phyloP scores from a whole-genome alignment of 2,329 filamentous ascomycete genomes.

The Gnomoniopsis smithogilvyi region DNA sequence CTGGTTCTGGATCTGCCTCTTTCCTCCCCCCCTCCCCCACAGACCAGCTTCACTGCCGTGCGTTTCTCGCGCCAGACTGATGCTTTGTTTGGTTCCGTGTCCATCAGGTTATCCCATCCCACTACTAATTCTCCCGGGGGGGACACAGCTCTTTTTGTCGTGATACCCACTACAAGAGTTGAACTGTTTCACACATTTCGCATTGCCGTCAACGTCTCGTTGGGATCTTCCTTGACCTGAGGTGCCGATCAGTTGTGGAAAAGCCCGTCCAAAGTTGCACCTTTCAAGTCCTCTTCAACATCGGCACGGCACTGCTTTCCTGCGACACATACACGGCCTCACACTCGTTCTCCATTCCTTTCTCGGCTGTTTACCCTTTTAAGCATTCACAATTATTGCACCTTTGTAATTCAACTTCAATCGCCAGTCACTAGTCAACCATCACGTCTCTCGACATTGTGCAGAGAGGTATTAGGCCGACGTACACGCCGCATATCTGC shows the following conservation, averaged over 20 bases:
- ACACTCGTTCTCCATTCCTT: neutral
- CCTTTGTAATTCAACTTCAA: neutral
- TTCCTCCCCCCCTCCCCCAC: neutral
- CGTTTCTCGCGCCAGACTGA: neutral
- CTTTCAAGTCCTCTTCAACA: too few species aligned
- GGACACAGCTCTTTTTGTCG: too few species aligned
- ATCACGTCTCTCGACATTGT: too few species aligned
- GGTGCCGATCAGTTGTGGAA: too few species aligned
- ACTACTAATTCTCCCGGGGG: neutral
- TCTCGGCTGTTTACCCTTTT: neutral
- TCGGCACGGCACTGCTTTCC: too few species aligned
- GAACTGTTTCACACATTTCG: neutral
- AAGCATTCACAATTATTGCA: neutral
- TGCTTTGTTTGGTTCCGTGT: neutral
- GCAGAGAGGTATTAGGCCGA: neutral
- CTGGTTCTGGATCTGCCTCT: neutral
- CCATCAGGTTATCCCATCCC: too few species aligned
- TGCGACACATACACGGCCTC: neutral
- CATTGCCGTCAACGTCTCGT: neutral
- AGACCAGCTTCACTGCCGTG: neutral
- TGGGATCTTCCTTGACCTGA: too few species aligned
- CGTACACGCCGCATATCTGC: too few species aligned
- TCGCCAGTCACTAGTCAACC: neutral
- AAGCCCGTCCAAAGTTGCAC: too few species aligned
- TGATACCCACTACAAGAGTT: too few species aligned